A percentile compares a stretch with the other conserved stretches of the same genome.
Conservation (phyloP, 2,329 filamentous ascomycete species). For the Bretziella fagacearum region DNA sequence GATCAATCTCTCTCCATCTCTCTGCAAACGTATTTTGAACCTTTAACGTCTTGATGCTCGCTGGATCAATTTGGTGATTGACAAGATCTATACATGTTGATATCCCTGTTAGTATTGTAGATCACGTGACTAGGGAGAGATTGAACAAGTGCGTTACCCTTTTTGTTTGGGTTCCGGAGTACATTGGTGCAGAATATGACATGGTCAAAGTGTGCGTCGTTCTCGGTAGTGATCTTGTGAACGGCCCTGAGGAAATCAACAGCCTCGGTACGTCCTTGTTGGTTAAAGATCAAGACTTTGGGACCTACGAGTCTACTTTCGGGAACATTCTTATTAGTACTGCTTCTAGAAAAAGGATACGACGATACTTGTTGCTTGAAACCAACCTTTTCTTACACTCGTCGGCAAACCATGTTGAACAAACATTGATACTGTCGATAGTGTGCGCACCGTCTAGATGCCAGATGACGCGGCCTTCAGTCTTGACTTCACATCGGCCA, state of each 20-base stretch:
- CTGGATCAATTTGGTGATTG: slow-evolving; percentile 36
- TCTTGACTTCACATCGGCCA: slow-evolving; percentile 55
- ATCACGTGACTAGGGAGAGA: background rate
- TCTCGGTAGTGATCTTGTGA: slow-evolving; percentile 22
- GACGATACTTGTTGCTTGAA: background rate
- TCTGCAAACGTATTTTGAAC: slow-evolving; percentile 37
- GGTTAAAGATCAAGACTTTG: slow-evolving; percentile 69
- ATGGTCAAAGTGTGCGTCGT: slow-evolving; percentile 41
- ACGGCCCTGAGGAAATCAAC: slow-evolving; percentile 36
- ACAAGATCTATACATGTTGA: slow-evolving; percentile 33
- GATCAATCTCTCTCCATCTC: slow-evolving; percentile 32
- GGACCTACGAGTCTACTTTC: slow-evolving; percentile 21
- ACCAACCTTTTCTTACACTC: slow-evolving; percentile 25
- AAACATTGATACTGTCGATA: slow-evolving; percentile 68
- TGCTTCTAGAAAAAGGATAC: background rate
- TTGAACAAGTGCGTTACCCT: too few relatives aligned
- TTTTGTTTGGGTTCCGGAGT: slow-evolving; percentile 23
- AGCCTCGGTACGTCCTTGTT: slow-evolving; percentile 43
- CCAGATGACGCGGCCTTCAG: slow-evolving; percentile 42
- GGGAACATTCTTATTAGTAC: background rate
- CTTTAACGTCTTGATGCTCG: slow-evolving; percentile 33
- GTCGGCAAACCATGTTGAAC: slow-evolving; percentile 62
- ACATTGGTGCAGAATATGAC: slow-evolving; percentile 73
- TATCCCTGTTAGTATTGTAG: background rate
- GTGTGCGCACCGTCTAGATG: slow-evolving; percentile 91